phyloP scores from a whole-genome alignment of 202 grass and related monocot species.

The Dendrocalamus latiflorus region DNA sequence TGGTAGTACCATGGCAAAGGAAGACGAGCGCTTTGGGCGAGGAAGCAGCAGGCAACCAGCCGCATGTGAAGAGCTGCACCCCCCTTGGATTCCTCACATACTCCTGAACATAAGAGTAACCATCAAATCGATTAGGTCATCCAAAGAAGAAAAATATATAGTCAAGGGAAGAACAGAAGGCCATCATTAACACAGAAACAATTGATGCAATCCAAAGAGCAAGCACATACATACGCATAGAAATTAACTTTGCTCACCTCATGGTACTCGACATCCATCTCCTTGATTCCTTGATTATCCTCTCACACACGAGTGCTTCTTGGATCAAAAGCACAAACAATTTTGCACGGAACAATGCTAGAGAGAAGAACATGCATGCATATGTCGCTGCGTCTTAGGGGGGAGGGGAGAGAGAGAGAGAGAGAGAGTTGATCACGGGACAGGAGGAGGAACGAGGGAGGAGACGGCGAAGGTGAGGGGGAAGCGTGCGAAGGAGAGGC shows the following conservation, averaged over 20 bases:
- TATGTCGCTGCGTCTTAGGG: neutral
- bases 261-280: slow-evolving; percentile 64
- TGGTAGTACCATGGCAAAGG: slow-evolving; percentile 70
- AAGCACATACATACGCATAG: neutral
- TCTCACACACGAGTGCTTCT: neutral
- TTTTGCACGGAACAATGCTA: neutral
- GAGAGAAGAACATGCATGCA: neutral
- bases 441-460: neutral
- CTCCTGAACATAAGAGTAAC: slow-evolving; percentile 38
- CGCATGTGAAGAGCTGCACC: slow-evolving; percentile 75
- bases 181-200: neutral
- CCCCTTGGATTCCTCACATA: slow-evolving; percentile 72
- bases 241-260: slow-evolving; percentile 34
- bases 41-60: slow-evolving; percentile 58
- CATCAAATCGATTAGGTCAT: neutral
- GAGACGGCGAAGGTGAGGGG: neutral
- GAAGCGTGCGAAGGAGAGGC: slow-evolving; percentile 15
- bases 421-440: neutral
- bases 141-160: neutral
- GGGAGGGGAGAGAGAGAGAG: neutral
- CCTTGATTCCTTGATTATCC: neutral
- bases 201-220: neutral
- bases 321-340: neutral
- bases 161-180: neutral
- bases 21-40: slow-evolving; percentile 87